Conservation (phyloP, 1,139 yeast genomes). For the Pichia sp. region DNA sequence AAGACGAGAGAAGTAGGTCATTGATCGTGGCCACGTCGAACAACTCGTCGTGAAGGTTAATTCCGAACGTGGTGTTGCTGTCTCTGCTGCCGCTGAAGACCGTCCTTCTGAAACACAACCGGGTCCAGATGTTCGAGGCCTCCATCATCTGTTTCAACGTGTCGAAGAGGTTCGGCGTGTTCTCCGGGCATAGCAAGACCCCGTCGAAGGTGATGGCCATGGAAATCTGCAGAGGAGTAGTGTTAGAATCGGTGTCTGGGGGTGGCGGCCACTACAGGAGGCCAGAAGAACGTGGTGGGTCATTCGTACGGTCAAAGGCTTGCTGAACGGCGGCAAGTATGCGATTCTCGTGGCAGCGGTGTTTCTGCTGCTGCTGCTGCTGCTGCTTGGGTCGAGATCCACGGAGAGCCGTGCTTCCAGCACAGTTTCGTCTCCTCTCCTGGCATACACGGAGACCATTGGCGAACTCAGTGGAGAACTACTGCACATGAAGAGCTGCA, state of each 20-base stretch:
- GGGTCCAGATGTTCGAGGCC: slow-evolving; percentile 10
- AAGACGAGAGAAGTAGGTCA: slow-evolving; percentile 7
- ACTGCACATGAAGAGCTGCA: background rate
- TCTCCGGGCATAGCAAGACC: background rate
- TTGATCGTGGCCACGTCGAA: slow-evolving; percentile 7
- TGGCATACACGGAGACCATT: background rate
- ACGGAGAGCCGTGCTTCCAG: background rate
- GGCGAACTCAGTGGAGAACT: background rate
- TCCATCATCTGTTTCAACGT: slow-evolving; percentile 3
- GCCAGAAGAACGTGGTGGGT: background rate
- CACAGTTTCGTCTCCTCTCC: background rate
- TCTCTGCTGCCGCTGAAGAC: background rate
- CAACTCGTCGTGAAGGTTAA: slow-evolving; percentile 6
- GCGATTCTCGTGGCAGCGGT: background rate
- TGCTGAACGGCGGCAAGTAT: slow-evolving; percentile 8
- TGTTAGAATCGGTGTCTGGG: background rate
- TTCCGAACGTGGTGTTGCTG: background rate
- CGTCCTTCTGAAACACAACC: background rate
- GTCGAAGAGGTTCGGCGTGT: slow-evolving; percentile 8
- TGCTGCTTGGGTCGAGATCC: background rate
- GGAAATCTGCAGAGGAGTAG: background rate
- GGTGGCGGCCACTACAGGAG: too few species aligned
- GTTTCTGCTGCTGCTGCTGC: background rate
- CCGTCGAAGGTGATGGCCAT: background rate
- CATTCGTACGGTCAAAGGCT: slow-evolving; percentile 1